Conservation (phyloP, 2,329 filamentous ascomycete species). For the Nemania bipapillata region DNA sequence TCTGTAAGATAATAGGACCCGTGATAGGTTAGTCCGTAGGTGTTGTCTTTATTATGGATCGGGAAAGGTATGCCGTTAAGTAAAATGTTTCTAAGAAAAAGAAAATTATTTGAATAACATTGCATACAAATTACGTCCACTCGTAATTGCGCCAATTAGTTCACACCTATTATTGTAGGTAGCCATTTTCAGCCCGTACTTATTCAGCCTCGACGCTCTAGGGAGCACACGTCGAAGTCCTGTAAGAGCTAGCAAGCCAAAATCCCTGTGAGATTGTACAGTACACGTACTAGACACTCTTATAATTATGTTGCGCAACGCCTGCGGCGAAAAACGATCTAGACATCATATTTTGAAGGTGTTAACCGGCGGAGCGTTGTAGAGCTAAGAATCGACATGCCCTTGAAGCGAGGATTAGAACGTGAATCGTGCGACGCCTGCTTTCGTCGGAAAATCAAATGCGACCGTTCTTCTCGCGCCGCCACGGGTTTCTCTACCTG, state of each 20-base stretch:
- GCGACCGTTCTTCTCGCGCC: conserved; percentile 30
- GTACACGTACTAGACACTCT: neutral
- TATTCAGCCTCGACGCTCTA: neutral
- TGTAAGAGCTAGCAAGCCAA: neutral
- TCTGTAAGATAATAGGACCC: too few relatives aligned
- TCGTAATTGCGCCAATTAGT: conserved; percentile 1
- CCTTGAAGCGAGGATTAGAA: conserved; percentile 32
- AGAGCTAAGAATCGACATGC: conserved; percentile 8
- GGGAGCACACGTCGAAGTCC: neutral
- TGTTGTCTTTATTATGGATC: too few relatives aligned
- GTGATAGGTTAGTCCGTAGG: too few relatives aligned
- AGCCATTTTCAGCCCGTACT: neutral
- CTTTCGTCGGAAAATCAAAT: conserved; percentile 35
- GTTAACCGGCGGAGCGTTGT: neutral
- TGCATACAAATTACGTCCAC: too few relatives aligned
- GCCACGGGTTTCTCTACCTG: conserved; percentile 9
- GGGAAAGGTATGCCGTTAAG: too few relatives aligned
- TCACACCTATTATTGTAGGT: neutral
- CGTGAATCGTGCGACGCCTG: conserved; percentile 35
- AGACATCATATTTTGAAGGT: neutral
- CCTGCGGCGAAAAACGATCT: neutral
- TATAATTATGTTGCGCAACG: neutral
- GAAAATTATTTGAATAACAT: too few relatives aligned
- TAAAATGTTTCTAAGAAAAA: too few relatives aligned
- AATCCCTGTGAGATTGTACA: neutral